phyloP scores from a whole-genome alignment of 2,329 filamentous ascomycete genomes.

The Cadophora gregata region DNA sequence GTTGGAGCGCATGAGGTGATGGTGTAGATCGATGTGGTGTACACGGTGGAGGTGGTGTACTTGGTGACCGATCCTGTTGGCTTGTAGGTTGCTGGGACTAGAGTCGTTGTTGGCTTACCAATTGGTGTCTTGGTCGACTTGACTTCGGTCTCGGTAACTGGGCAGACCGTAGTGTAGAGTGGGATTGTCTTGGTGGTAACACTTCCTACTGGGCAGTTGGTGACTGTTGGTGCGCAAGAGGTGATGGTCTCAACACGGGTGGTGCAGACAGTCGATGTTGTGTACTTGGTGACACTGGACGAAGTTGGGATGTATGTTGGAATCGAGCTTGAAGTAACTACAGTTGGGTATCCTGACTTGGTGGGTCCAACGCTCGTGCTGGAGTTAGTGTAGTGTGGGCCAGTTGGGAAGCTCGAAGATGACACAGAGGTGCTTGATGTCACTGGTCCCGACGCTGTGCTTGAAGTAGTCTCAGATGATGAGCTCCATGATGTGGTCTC shows the following conservation, averaged over 20 bases:
- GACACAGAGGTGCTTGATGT: neutral
- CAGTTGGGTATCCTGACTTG: neutral
- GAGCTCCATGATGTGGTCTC: conserved; percentile 10
- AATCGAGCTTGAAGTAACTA: neutral
- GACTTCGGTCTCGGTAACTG: conserved; percentile 39
- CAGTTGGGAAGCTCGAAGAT: conserved; percentile 1
- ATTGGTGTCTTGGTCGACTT: conserved; percentile 35
- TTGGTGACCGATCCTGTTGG: conserved; percentile 19
- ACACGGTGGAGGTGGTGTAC: conserved; percentile 53
- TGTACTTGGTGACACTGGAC: conserved; percentile 13
- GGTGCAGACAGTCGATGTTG: conserved; percentile 52
- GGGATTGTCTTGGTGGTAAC: conserved; percentile 47
- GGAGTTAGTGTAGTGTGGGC: conserved; percentile 1
- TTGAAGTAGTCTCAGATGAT: conserved; percentile 15
- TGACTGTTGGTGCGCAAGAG: conserved; percentile 53
- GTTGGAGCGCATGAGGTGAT: conserved; percentile 56
- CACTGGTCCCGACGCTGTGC: conserved; percentile 6
- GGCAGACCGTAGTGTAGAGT: conserved; percentile 48
- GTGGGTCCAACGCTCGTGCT: conserved; percentile 1
- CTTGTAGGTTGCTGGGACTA: conserved; percentile 10
- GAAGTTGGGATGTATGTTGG: conserved; percentile 17
- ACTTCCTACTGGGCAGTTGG: conserved; percentile 55
- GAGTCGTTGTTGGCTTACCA: conserved; percentile 11
- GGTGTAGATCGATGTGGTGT: conserved; percentile 56
- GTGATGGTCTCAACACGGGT: conserved; percentile 58